Percentiles rank a stretch among this genome's conserved stretches.
Evolutionary conservation across 148 eudicot species (phyloP).

Genomic region (Nyssa sinensis): DNA sequence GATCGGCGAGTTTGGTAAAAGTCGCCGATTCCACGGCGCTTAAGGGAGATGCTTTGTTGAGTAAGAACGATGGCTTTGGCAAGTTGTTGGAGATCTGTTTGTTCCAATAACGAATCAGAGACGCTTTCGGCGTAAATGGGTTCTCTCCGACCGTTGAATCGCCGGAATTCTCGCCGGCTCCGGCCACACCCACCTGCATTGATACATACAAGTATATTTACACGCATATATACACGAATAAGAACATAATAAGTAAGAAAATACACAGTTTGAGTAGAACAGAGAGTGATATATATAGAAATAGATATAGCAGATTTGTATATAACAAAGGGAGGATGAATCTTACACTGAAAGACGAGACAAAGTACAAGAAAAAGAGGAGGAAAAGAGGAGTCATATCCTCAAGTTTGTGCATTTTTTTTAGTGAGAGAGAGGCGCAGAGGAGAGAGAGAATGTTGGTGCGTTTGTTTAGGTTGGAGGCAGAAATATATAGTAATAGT

Average conservation of each 20-base stretch:
- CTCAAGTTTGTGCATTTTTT: constrained; percentile 16
- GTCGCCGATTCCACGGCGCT: constrained; percentile 49
- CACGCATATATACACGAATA: background rate
- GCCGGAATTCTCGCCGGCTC: background rate
- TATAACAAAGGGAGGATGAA: background rate
- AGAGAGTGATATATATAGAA: too few species aligned
- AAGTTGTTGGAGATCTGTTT: constrained; percentile 62
- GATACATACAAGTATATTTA: background rate
- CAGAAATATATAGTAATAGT: constrained; percentile 31
- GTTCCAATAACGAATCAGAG: constrained; percentile 72
- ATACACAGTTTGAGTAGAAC: too few species aligned
- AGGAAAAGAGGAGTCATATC: constrained; percentile 30
- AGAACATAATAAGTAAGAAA: background rate
- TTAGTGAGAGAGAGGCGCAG: constrained; percentile 11
- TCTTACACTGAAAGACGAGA: constrained; percentile 46
- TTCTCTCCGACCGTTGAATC: constrained; percentile 22
- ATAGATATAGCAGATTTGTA: too few species aligned
- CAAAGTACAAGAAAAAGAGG: constrained; percentile 27
- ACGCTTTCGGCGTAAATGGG: constrained; percentile 72
- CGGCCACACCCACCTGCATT: constrained; percentile 30
- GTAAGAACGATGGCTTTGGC: constrained; percentile 58
- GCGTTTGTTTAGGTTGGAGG: constrained; percentile 30
- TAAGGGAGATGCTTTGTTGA: constrained; percentile 67
- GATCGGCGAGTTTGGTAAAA: constrained; percentile 60
- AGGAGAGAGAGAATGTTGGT: constrained; percentile 38